Conservation (phyloP, 2,329 filamentous ascomycete genomes). For the Exophiala bonariae region DNA sequence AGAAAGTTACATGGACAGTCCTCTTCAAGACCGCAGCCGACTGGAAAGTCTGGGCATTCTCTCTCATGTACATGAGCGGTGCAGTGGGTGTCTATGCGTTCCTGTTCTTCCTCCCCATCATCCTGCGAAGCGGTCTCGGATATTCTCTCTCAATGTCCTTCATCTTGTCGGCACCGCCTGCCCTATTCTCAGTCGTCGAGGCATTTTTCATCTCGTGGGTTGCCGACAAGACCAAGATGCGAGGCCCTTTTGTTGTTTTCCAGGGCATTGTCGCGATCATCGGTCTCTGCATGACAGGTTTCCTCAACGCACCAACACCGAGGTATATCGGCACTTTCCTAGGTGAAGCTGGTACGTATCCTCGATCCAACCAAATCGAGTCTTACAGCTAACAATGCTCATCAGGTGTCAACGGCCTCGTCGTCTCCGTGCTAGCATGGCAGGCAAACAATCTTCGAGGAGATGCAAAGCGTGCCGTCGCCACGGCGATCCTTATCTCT, state of each 20-base stretch:
- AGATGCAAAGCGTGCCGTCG: constrained; percentile 29
- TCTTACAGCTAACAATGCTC: constrained; percentile 40
- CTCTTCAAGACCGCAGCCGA: constrained; percentile 48
- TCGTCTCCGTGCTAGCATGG: constrained; percentile 34
- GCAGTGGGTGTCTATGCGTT: constrained; percentile 71
- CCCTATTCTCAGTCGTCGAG: constrained; percentile 26
- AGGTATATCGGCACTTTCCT: constrained; percentile 75
- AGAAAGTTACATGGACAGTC: constrained; percentile 42
- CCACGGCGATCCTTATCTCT: constrained; percentile 33
- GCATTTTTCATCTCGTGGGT: constrained; percentile 28
- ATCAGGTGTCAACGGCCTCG: constrained; percentile 50
- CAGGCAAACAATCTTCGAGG: constrained; percentile 34
- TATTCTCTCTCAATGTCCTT: constrained; percentile 35
- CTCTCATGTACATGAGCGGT: constrained; percentile 11
- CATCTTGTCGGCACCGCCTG: constrained; percentile 34
- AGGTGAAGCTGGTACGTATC: constrained; percentile 63
- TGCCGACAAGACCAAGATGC: constrained; percentile 29
- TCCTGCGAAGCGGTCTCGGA: constrained; percentile 38
- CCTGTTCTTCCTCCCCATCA: constrained; percentile 49
- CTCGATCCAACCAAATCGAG: constrained; percentile 53
- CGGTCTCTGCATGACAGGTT: constrained; percentile 62
- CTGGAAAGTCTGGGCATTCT: constrained; percentile 50
- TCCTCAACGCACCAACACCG: constrained; percentile 52
- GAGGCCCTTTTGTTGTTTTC: constrained; percentile 29
- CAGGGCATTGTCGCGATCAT: constrained; percentile 46